A percentile compares a stretch with the other conserved stretches of the same genome.
Evolutionary conservation across 2,329 filamentous ascomycete species (phyloP).

Genomic region (Dactylellina haptotyla): DNA sequence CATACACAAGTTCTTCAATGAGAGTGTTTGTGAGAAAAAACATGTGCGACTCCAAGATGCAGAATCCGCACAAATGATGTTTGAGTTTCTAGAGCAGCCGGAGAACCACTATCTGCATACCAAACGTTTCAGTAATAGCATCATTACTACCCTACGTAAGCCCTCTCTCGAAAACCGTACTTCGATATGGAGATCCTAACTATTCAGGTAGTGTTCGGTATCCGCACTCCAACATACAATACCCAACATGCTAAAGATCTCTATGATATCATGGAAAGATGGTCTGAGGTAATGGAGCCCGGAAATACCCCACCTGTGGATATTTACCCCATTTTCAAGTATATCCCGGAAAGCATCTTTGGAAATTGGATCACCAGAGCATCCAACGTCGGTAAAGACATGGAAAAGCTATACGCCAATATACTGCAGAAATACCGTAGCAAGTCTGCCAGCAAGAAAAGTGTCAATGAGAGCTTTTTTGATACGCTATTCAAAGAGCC

Average conservation of each 20-base stretch:
- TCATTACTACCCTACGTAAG: slow-evolving; percentile 63
- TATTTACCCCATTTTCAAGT: slow-evolving; percentile 64
- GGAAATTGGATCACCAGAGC: slow-evolving; percentile 62
- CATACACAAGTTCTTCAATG: slow-evolving; percentile 64
- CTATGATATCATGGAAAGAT: slow-evolving; percentile 63
- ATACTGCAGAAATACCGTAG: slow-evolving; percentile 61
- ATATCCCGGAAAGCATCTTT: slow-evolving; percentile 62
- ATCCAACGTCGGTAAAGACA: slow-evolving; percentile 61
- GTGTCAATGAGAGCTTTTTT: slow-evolving; percentile 63
- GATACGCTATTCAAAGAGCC: slow-evolving; percentile 58
- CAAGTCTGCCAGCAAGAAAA: slow-evolving; percentile 10
- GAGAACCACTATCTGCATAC: slow-evolving; percentile 65
- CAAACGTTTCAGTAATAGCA: slow-evolving; percentile 65
- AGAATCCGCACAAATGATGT: slow-evolving; percentile 65
- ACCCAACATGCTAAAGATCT: slow-evolving; percentile 61
- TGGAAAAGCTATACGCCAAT: slow-evolving; percentile 63
- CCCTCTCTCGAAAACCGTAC: slow-evolving; percentile 2
- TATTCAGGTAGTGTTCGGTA: slow-evolving; percentile 59
- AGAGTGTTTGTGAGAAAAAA: slow-evolving; percentile 63
- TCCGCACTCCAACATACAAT: slow-evolving; percentile 59
- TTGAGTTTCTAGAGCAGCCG: slow-evolving; percentile 63
- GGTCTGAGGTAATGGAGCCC: slow-evolving; percentile 64
- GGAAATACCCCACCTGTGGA: slow-evolving; percentile 67
- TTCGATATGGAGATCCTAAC: neutral
- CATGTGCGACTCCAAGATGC: slow-evolving; percentile 64